Conservation (phyloP, 495 filamentous ascomycete species). For the Pseudomonodictys pantanalensis region DNA sequence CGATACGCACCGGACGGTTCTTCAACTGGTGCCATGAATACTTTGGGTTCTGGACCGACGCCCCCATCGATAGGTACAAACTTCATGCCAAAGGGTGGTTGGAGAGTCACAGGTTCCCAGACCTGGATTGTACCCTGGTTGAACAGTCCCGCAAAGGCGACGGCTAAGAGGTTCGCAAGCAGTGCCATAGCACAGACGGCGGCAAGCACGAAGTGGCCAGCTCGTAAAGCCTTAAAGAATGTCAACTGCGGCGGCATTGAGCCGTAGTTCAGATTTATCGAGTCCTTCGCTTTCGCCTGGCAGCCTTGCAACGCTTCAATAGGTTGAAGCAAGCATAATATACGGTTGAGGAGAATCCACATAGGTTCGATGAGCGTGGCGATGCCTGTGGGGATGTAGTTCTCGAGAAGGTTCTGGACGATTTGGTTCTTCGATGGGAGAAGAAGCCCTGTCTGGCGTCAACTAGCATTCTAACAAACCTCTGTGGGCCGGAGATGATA, state of each 20-base stretch:
- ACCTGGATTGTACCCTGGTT: conserved; percentile 11
- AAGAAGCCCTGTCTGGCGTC: conserved; percentile 41
- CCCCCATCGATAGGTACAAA: conserved; percentile 19
- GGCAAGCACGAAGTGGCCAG: conserved; percentile 42
- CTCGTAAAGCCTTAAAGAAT: conserved; percentile 40
- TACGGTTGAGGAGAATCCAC: conserved; percentile 47
- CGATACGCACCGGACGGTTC: not conserved
- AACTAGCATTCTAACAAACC: not conserved
- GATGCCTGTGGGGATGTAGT: conserved; percentile 47
- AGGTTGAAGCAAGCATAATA: conserved; percentile 38
- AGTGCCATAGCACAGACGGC: conserved; percentile 41
- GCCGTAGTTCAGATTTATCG: conserved; percentile 45
- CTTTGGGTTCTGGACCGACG: not conserved
- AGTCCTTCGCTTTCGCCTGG: conserved; percentile 30
- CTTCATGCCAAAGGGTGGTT: not conserved
- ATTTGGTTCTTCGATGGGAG: conserved; percentile 41
- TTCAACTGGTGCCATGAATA: not conserved
- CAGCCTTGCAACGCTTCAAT: conserved; percentile 44
- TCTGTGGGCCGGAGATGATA: too few relatives aligned
- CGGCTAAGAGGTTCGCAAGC: conserved; percentile 43
- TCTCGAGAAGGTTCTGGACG: conserved; percentile 44
- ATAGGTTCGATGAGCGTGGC: conserved; percentile 49
- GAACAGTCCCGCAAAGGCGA: conserved; percentile 43
- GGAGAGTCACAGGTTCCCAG: not conserved
- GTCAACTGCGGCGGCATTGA: conserved; percentile 47